Evolutionary conservation across 148 eudicot species (phyloP).

Genomic region (Simmondsia chinensis): DNA sequence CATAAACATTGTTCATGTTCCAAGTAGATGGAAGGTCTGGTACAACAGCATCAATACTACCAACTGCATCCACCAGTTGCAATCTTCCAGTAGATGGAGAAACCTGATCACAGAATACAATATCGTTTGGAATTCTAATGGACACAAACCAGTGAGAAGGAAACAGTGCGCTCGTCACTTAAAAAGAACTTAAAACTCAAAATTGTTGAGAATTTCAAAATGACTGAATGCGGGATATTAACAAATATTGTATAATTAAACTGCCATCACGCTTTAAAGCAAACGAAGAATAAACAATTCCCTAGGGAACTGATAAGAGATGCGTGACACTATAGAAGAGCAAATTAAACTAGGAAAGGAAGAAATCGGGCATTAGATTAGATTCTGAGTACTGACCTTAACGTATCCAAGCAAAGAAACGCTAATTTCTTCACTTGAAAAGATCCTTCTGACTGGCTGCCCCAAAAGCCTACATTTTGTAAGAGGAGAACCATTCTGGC

Average conservation of each 20-base stretch:
- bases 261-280: too few species aligned
- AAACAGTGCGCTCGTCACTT: too few species aligned
- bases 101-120: constrained; percentile 32
- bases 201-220: too few species aligned
- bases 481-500: constrained; percentile 16
- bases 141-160: neutral
- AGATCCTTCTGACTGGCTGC: constrained; percentile 30
- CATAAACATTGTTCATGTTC: constrained; percentile 37
- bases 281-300: too few species aligned
- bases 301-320: too few species aligned
- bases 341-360: neutral
- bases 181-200: too few species aligned
- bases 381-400: constrained; percentile 31
- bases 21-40: constrained; percentile 63
- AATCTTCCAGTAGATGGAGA: constrained; percentile 63
- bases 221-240: too few species aligned
- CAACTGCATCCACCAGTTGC: constrained; percentile 70
- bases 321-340: neutral
- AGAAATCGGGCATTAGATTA: too few species aligned
- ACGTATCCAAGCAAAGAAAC: constrained; percentile 55
- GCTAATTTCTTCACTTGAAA: constrained; percentile 52
- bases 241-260: too few species aligned
- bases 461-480: constrained; percentile 22
- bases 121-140: neutral
- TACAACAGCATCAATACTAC: constrained; percentile 57